phyloP scores from a whole-genome alignment of 179 eudicot species.

The Actinidia arguta region DNA sequence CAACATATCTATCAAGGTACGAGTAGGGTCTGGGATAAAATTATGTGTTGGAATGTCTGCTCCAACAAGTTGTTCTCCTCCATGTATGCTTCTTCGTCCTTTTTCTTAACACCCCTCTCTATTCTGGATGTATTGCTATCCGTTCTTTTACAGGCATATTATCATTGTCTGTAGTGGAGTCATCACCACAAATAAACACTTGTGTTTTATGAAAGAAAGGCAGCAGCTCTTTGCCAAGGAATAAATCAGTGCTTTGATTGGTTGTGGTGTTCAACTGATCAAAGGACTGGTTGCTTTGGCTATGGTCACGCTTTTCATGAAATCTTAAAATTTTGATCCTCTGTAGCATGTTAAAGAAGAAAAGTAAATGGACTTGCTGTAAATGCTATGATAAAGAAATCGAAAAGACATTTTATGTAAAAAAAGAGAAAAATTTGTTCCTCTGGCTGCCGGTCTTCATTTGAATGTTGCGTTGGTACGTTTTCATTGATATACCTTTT shows the following conservation, averaged over 20 bases:
- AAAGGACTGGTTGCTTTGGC: neutral
- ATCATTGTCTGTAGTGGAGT: constrained; percentile 7
- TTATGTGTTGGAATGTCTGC: neutral
- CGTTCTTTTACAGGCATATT: neutral
- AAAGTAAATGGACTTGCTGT: no score
- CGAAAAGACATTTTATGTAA: no score
- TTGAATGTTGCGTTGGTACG: no score
- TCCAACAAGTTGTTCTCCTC: neutral
- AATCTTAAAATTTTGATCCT: no score
- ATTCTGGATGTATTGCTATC: neutral
- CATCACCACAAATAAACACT: neutral
- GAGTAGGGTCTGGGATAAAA: no score
- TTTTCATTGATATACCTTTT: no score
- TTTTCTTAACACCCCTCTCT: neutral
- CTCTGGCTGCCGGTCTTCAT: no score
- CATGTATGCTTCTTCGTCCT: neutral
- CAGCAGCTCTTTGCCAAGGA: neutral
- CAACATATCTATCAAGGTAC: constrained; percentile 94
- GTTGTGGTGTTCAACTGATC: neutral
- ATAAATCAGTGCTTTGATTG: neutral
- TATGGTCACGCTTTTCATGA: neutral
- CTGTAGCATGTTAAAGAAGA: no score
- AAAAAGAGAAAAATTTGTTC: no score
- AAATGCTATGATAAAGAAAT: no score
- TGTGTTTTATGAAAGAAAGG: neutral